Base-by-base conservation (phyloP, 148 eudicot genomes). In the Chenopodium quinoa region DNA sequence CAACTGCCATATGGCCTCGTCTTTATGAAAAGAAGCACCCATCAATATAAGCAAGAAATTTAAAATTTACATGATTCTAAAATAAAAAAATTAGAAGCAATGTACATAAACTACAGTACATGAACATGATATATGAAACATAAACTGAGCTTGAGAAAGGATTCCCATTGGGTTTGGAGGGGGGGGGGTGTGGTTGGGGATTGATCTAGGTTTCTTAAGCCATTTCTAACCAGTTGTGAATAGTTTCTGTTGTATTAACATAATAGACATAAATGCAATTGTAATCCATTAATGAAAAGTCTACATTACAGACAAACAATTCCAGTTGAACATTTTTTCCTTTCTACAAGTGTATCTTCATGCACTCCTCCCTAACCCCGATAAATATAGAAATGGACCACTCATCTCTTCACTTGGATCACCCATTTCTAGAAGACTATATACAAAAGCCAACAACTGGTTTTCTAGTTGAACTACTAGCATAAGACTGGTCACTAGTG, bases 11-110 rank as follows among this genome's bases (percentile, higher is more conserved):
- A 70, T 86, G 88, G 31, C 87, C 81, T 79, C 81, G 85, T 85
- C 87, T 86, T 82, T 86, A 97, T 92, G 83, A 73, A 88, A 66
- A 66, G 58, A n/a, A 81, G 16, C 58, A n/a, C 23, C 32, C 67
- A 50, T 48, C 20, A 72, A 54, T 64, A 46, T 78, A 78, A 46
- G 58, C 19, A 83, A 70, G 19, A 44, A 69, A 13, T 73, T 62
- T 22, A 79, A 31, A 44, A 46, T 31, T 56, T 37, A 31, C 44
- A 22, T 27, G 6, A 17, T 1, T 46, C 8, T n/a, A 58, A 69
- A 66, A 60, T 47, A 25, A 27, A 52, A 71, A 7, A 20, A 9
- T 19, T 34, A 4, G 48, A 8, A 78, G 37, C 50, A 37, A 32
- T 37, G 40, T 67, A 72, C 19, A 16, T 40, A 71, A 12, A 17